Conservation (phyloP, 2,329 filamentous ascomycete species). For the Epichloe gansuensis region DNA sequence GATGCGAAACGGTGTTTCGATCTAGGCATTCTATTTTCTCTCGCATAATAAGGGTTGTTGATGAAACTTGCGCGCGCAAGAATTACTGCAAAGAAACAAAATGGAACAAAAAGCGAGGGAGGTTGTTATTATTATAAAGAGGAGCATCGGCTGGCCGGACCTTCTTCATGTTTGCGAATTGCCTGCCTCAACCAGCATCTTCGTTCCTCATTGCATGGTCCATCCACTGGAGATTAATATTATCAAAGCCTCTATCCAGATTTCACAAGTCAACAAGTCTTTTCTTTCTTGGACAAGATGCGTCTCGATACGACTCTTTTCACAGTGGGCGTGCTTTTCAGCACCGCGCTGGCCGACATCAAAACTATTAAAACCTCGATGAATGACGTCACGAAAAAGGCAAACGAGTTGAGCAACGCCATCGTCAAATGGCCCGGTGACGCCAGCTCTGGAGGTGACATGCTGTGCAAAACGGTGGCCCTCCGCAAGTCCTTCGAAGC, state of each 20-base stretch:
- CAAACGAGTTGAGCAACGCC: neutral
- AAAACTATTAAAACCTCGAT: neutral
- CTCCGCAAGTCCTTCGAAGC: neutral
- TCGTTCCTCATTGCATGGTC: too few species aligned
- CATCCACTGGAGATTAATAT: too few species aligned
- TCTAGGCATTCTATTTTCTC: rapidly evolving
- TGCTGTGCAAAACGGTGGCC: neutral
- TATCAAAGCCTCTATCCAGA: too few species aligned
- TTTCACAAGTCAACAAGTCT: too few species aligned
- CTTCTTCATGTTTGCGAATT: too few species aligned
- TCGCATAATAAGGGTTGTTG: too few species aligned
- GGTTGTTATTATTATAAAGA: too few species aligned
- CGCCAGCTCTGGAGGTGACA: neutral
- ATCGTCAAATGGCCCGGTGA: neutral
- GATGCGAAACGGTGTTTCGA: neutral
- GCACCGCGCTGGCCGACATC: neutral
- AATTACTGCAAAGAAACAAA: too few species aligned
- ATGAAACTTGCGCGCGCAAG: too few species aligned
- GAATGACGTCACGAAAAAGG: rapidly evolving
- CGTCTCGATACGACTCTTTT: neutral
- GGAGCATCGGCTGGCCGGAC: too few species aligned
- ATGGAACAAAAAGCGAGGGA: too few species aligned
- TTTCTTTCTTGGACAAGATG: neutral
- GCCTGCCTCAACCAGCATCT: too few species aligned
- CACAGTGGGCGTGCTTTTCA: neutral